Evolutionary conservation across 768 basidiomycete species (phyloP).

Genomic region (Stropharia rugosoannulata): DNA sequence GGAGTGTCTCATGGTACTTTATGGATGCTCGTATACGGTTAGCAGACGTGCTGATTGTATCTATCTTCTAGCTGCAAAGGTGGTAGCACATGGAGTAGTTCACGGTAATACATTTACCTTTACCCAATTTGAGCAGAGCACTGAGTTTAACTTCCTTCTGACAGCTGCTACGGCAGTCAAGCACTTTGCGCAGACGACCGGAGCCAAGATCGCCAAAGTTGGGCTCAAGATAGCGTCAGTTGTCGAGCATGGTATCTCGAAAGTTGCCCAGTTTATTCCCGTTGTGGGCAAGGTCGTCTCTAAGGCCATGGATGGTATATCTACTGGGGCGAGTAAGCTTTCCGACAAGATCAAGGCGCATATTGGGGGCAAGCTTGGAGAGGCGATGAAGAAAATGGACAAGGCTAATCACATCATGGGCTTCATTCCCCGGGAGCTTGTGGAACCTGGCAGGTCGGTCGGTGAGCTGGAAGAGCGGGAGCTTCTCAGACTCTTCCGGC

Average conservation of each 20-base stretch:
- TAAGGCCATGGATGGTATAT: conserved; percentile 5
- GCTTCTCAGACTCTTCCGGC: too few relatives aligned
- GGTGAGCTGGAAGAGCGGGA: not conserved
- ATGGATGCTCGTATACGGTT: too few relatives aligned
- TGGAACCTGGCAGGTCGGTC: not conserved
- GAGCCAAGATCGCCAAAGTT: conserved; percentile 14
- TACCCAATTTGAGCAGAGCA: too few relatives aligned
- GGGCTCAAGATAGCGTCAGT: conserved; percentile 12
- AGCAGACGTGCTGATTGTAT: too few relatives aligned
- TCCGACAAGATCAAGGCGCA: conserved; percentile 10
- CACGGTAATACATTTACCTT: too few relatives aligned
- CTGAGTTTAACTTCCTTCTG: not conserved
- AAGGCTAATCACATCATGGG: not conserved
- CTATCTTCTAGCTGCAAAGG: too few relatives aligned
- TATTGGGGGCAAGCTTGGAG: conserved; percentile 2
- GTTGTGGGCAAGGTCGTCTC: conserved; percentile 7
- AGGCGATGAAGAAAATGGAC: conserved; percentile 6
- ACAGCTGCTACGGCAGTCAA: conserved; percentile 6
- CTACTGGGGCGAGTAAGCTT: not conserved
- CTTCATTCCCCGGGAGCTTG: not conserved
- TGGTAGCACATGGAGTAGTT: too few relatives aligned
- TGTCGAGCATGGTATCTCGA: conserved; percentile 1
- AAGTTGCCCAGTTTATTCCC: conserved; percentile 10
- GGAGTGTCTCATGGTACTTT: not conserved
- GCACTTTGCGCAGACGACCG: conserved; percentile 7